Conservation (phyloP, 1,139 yeast species). For the Yamadazyma blattariae region DNA sequence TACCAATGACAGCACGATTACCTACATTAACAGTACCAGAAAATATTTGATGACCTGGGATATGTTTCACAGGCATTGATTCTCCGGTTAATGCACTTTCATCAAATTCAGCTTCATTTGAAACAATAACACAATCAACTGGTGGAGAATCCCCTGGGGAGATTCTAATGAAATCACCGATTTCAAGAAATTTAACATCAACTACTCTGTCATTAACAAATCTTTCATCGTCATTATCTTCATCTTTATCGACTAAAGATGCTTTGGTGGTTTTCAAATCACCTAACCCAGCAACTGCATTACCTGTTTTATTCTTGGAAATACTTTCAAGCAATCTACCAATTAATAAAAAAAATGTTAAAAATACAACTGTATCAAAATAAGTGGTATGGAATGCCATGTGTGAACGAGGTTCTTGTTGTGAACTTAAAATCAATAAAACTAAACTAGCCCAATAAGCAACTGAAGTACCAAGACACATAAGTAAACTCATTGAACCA, state of each 20-base stretch:
- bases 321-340: slow-evolving; percentile 68
- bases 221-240: slow-evolving; percentile 14
- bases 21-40: slow-evolving; percentile 75
- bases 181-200: slow-evolving; percentile 54
- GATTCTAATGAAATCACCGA: slow-evolving; percentile 59
- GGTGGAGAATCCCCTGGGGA: slow-evolving; percentile 73
- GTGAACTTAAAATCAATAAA: slow-evolving; percentile 50
- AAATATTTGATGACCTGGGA: slow-evolving; percentile 59
- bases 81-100: slow-evolving; percentile 83
- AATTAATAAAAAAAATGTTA: slow-evolving; percentile 65
- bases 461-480: slow-evolving; percentile 70
- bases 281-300: slow-evolving; percentile 56
- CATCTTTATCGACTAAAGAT: slow-evolving; percentile 36
- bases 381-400: slow-evolving; percentile 61
- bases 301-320: slow-evolving; percentile 66
- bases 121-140: slow-evolving; percentile 61
- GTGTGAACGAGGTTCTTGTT: slow-evolving; percentile 21
- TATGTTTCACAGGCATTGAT: slow-evolving; percentile 47
- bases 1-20: slow-evolving; percentile 49
- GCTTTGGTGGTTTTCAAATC: slow-evolving; percentile 52
- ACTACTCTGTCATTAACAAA: slow-evolving; percentile 33
- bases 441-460: slow-evolving; percentile 70
- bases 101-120: slow-evolving; percentile 61
- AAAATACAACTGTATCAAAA: slow-evolving; percentile 76
- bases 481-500: slow-evolving; percentile 75